Conservation (phyloP, 1,284 basidiomycete genomes). For the Xerocomus minutiporus region DNA sequence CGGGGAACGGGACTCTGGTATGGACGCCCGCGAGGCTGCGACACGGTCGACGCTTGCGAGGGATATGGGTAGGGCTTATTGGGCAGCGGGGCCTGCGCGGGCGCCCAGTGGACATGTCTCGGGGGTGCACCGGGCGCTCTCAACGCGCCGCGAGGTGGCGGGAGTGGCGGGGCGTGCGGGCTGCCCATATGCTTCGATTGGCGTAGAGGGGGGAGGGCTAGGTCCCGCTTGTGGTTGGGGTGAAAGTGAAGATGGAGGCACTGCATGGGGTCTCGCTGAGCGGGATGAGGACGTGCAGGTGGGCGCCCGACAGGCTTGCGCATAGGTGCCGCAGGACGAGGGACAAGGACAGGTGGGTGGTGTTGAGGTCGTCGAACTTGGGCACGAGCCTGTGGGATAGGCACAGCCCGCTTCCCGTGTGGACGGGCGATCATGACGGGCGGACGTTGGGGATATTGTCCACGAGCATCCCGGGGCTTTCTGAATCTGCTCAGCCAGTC, state of each 20-base stretch:
- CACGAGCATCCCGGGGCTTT: slow-evolving; percentile 17
- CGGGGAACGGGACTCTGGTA: slow-evolving; percentile 14
- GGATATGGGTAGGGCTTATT: slow-evolving; percentile 29
- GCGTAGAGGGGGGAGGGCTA: slow-evolving; percentile 7
- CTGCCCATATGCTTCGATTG: not conserved
- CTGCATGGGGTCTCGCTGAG: slow-evolving; percentile 14
- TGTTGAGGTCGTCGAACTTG: slow-evolving; percentile 22
- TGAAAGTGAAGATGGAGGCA: slow-evolving; percentile 29
- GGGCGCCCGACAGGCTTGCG: slow-evolving; percentile 18
- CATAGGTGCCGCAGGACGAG: slow-evolving; percentile 12
- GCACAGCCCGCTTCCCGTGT: slow-evolving; percentile 19
- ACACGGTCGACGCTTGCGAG: slow-evolving; percentile 16
- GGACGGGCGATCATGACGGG: slow-evolving; percentile 12
- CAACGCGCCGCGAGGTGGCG: slow-evolving; percentile 21
- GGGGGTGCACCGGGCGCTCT: slow-evolving; percentile 2
- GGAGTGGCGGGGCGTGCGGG: slow-evolving; percentile 20
- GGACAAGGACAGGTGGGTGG: slow-evolving; percentile 12
- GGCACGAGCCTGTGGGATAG: slow-evolving; percentile 16
- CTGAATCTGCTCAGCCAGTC: slow-evolving; percentile 28
- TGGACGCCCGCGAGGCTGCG: slow-evolving; percentile 7
- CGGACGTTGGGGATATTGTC: slow-evolving; percentile 16
- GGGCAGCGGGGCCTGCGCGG: slow-evolving; percentile 27
- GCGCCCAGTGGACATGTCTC: slow-evolving; percentile 28
- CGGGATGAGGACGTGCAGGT: slow-evolving; percentile 8
- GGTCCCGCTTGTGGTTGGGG: slow-evolving; percentile 24